Percentiles rank a stretch among this genome's conserved stretches.
These are phyloP conservation scores for Ogataea thermomethanolica DNA, from an alignment of 805 yeast genomes.

Conservation along the genomic window DNA sequence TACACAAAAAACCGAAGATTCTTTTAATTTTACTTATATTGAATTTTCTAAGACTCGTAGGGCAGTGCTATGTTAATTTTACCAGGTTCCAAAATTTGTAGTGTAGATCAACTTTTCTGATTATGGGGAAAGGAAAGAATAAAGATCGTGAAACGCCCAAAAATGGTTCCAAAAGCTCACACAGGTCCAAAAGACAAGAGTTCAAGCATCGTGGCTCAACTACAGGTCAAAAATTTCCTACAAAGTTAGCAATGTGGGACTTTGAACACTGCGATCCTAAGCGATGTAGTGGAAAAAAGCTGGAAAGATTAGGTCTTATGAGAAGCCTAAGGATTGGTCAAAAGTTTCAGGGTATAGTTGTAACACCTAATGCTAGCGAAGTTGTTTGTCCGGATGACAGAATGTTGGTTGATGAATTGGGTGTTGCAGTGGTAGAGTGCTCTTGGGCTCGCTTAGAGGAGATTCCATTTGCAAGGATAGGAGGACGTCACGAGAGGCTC, in stretches of 20 bases:
- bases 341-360: constrained; percentile 85
- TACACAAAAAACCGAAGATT: too few relatives aligned
- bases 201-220: constrained; percentile 21
- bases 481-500: constrained; percentile 83
- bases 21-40: too few relatives aligned
- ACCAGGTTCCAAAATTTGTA: neutral
- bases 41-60: too few relatives aligned
- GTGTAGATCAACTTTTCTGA: neutral
- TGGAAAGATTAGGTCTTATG: constrained; percentile 84
- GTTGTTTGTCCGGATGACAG: constrained; percentile 88
- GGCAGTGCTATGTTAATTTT: too few relatives aligned
- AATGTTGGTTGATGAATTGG: constrained; percentile 69
- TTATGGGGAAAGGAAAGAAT: constrained; percentile 53
- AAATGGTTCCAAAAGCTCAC: constrained; percentile 45
- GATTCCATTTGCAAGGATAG: constrained; percentile 89
- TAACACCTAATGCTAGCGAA: constrained; percentile 86
- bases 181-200: constrained; percentile 36
- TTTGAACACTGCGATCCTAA: constrained; percentile 98
- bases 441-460: constrained; percentile 98
- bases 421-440: constrained; percentile 98
- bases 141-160: constrained; percentile 41
- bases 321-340: constrained; percentile 83
- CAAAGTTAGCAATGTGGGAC: constrained; percentile 97
- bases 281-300: constrained; percentile 91
- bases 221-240: constrained; percentile 52